A percentile compares a stretch with the other conserved stretches of the same genome.
Conservation (phyloP, 2,329 filamentous ascomycete species). For the Colletotrichum cereale region DNA sequence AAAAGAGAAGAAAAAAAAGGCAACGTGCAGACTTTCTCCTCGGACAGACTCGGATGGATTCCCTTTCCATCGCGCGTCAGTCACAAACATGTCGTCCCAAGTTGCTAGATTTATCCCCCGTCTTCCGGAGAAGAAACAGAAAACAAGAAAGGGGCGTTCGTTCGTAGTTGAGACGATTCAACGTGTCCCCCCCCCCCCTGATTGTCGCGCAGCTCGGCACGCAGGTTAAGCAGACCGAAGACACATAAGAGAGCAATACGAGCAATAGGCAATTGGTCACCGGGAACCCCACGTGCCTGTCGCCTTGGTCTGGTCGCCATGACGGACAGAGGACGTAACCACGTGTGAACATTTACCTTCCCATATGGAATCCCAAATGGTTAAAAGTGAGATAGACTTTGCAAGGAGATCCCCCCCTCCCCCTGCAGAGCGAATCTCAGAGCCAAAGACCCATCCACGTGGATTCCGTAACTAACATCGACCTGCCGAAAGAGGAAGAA, state of each 20-base stretch:
- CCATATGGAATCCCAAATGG: not conserved
- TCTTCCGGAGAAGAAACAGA: not conserved
- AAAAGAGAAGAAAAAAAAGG: not conserved
- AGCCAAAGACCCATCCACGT: constrained; percentile 23
- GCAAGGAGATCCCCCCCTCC: not conserved
- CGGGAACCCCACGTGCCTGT: not conserved
- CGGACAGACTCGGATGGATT: not conserved
- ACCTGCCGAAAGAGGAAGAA: not conserved
- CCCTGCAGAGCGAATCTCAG: constrained; percentile 18
- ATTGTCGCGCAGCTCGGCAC: not conserved
- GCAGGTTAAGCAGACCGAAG: no score
- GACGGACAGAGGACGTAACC: not conserved
- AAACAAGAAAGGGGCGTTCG: not conserved
- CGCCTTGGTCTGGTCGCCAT: not conserved
- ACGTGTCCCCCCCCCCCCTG: no score
- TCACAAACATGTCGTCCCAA: not conserved
- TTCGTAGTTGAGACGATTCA: not conserved
- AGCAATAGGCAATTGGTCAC: not conserved
- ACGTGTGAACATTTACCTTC: not conserved
- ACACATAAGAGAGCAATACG: not conserved
- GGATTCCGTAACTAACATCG: constrained; percentile 4
- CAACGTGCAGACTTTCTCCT: not conserved
- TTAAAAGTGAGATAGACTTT: not conserved
- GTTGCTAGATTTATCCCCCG: not conserved
- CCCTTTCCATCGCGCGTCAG: not conserved